Base-by-base conservation (phyloP, 176 grass and related monocot species). In the Eremochloa ophiuroides region DNA sequence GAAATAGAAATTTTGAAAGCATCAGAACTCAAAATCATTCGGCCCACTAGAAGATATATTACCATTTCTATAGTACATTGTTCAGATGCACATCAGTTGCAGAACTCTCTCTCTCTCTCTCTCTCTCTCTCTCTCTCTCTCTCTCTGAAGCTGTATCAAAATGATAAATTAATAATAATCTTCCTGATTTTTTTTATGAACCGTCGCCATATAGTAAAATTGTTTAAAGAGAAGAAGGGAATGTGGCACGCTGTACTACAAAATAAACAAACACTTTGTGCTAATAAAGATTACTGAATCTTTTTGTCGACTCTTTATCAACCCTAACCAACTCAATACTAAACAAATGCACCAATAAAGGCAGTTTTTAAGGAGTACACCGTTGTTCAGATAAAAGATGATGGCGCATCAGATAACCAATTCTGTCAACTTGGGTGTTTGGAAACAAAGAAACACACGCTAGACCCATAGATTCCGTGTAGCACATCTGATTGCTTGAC, bases 301-400 rank as follows among this genome's bases (percentile, higher is more conserved):
- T 26, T 73, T 18, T 62, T 88, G 86, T 83, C 80, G 72, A 78
- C 80, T 73, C 66, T 73, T 58, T 83, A 71, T 78, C 37, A 69
- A 7, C 22, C 73, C 35, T 77, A 53, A 34, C 34, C 66, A 83
- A 78, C 60, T 25, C 70, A 81, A 25, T 13, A 27, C 43, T 72
- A 64, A 51, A 82, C 51, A 63, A 78, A 78, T 42, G 85, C 31
- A 62, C 25, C 25, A 15, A 15, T n/a, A n/a, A 81, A 81, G 12
- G n/a, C 66, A 17, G 37, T 68, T n/a, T 28, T 37, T 59, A 3
- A 34, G 34, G 34, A 34, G 50, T 20, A 47, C 22, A 62, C 69
- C 26, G 14, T 23, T 28, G 34, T n/a, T 10, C 58, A 60, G 38
- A 66, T 17, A 76, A 58, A 40, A 59, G 38, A n/a, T n/a, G 37